Evolutionary conservation across 2,329 filamentous ascomycete species (phyloP).

Genomic region (Ceratocystis harringtonii): DNA sequence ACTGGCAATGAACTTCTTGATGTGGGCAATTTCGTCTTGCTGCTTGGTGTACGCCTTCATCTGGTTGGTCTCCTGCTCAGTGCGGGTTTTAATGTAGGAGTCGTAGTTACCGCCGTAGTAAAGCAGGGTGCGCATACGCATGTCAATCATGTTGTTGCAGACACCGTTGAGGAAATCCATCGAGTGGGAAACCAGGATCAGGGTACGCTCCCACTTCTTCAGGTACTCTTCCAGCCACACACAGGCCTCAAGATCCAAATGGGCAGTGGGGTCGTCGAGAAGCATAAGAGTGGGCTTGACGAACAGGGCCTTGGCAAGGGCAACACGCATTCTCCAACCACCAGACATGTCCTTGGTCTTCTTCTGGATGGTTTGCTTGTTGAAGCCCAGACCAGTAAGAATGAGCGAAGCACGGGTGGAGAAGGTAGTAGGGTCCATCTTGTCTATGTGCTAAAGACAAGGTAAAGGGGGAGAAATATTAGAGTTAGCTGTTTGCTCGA

Average conservation of each 20-base stretch:
- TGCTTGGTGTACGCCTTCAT: conserved; percentile 99
- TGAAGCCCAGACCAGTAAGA: conserved; percentile 96
- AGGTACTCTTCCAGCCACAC: conserved; percentile 99
- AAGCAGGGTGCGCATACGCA: conserved; percentile 73
- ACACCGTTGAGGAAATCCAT: conserved; percentile 99
- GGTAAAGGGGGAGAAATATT: conserved; percentile 12
- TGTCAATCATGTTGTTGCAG: conserved; percentile 96
- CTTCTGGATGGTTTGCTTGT: conserved; percentile 95
- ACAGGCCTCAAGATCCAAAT: conserved; percentile 97
- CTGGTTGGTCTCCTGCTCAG: conserved; percentile 93
- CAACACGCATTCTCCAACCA: conserved; percentile 99
- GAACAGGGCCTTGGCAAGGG: conserved; percentile 91
- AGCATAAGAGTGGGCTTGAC: conserved; percentile 92
- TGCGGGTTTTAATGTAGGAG: conserved; percentile 85
- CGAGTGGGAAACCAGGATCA: conserved; percentile 92
- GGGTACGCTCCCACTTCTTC: conserved; percentile 98
- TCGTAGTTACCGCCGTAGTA: conserved; percentile 99
- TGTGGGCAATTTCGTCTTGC: conserved; percentile 96
- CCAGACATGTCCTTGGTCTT: conserved; percentile 99
- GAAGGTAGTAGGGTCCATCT: conserved; percentile 97
- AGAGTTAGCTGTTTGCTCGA: conserved; percentile 18
- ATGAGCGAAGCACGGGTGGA: conserved; percentile 90
- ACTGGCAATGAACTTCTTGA: conserved; percentile 99
- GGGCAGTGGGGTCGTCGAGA: conserved; percentile 94
- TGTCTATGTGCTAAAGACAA: conserved; percentile 71